Percentiles rank a stretch among this genome's conserved stretches.
These are phyloP conservation scores for Periconia sp. DNA, from an alignment of 2,329 filamentous ascomycete species.

Conservation along the genomic window DNA sequence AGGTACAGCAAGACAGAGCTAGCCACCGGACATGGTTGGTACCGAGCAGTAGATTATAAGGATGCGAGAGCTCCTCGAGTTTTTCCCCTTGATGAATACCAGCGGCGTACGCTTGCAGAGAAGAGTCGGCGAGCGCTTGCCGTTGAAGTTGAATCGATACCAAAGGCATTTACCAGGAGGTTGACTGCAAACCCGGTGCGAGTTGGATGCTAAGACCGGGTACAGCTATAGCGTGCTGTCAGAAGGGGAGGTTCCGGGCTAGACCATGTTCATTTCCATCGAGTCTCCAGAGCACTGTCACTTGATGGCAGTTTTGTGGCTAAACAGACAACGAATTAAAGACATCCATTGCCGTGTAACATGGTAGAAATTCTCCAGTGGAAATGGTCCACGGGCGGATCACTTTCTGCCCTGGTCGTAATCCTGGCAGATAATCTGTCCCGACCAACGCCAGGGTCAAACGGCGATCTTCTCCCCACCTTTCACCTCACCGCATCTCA, in stretches of 20 bases:
- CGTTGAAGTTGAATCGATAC: too few relatives aligned
- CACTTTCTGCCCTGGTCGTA: neutral
- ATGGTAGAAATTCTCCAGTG: conserved; percentile 5
- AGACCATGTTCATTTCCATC: neutral
- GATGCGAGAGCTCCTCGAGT: too few relatives aligned
- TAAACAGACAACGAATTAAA: neutral
- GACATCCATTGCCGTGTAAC: neutral
- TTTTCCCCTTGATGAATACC: too few relatives aligned
- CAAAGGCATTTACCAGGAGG: too few relatives aligned
- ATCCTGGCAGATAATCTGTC: neutral
- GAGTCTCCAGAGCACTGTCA: neutral
- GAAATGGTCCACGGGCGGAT: neutral
- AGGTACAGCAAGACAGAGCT: conserved; percentile 17
- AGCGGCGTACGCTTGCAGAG: too few relatives aligned
- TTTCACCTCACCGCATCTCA: conserved; percentile 19
- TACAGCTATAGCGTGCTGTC: neutral
- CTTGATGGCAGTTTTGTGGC: neutral
- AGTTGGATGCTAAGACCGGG: neutral
- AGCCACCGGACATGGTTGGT: conserved; percentile 4
- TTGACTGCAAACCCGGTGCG: neutral
- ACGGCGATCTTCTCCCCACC: conserved; percentile 12
- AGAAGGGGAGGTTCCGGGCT: neutral
- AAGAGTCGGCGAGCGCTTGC: too few relatives aligned
- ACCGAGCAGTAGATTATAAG: conserved; percentile 5
- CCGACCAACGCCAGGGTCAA: conserved; percentile 4